Conservation (phyloP, 2,329 filamentous ascomycete species). For the Aspergillus neotritici region DNA sequence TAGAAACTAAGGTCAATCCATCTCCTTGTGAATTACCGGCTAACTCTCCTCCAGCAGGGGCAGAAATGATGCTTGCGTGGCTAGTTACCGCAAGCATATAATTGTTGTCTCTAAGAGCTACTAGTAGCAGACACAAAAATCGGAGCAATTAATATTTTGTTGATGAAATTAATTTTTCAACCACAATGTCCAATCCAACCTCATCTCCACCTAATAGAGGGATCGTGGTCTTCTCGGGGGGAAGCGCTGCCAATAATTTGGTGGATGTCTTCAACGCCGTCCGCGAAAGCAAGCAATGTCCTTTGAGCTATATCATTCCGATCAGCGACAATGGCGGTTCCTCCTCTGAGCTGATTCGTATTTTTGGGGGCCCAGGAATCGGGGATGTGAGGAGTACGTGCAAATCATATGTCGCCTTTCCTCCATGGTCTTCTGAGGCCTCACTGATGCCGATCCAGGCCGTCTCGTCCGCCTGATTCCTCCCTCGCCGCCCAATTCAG, state of each 20-base stretch:
- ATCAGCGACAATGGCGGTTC: constrained; percentile 95
- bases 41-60: too few relatives aligned
- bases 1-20: too few relatives aligned
- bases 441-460: constrained; percentile 46
- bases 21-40: too few relatives aligned
- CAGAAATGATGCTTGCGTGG: too few relatives aligned
- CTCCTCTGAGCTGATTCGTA: constrained; percentile 85
- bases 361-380: constrained; percentile 87
- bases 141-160: too few relatives aligned
- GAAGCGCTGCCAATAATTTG: constrained; percentile 88
- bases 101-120: too few relatives aligned
- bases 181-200: constrained; percentile 6
- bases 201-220: constrained; percentile 38
- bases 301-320: constrained; percentile 80
- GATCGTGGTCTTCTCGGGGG: constrained; percentile 84
- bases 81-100: too few relatives aligned
- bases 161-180: too few relatives aligned
- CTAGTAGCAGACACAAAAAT: too few relatives aligned
- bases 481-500: constrained; percentile 51
- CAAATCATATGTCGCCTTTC: not conserved
- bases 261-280: constrained; percentile 79
- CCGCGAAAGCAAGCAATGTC: constrained; percentile 58
- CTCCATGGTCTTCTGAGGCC: not conserved
- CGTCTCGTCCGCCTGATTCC: constrained; percentile 89
- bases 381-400: constrained; percentile 67